Evolutionary conservation across 2,329 filamentous ascomycete species (phyloP).

Genomic region (Aspergillus intermedius): DNA sequence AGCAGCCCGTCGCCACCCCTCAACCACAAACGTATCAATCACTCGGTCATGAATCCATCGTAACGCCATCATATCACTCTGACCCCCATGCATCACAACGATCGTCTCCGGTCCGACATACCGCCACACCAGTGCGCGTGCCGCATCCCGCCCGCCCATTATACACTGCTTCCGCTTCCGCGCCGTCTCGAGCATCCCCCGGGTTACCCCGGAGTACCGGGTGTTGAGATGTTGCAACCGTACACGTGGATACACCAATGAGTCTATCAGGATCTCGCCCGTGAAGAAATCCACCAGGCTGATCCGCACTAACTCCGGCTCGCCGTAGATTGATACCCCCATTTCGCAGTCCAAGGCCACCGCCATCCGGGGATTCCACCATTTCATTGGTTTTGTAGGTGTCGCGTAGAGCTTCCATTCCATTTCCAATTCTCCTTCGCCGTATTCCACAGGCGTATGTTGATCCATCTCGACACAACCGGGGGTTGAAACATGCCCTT

Average conservation of each 20-base stretch:
- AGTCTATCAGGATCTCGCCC: constrained; percentile 44
- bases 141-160: constrained; percentile 34
- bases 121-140: constrained; percentile 38
- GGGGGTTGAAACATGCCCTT: not conserved
- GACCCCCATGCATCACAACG: constrained; percentile 43
- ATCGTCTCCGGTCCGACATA: constrained; percentile 44
- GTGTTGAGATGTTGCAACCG: constrained; percentile 47
- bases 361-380: constrained; percentile 7
- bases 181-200: constrained; percentile 21
- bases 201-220: constrained; percentile 45
- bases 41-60: constrained; percentile 44
- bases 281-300: constrained; percentile 49
- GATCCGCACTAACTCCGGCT: constrained; percentile 49
- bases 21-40: constrained; percentile 40
- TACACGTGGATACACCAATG: constrained; percentile 44
- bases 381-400: not conserved
- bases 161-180: constrained; percentile 24
- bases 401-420: constrained; percentile 2
- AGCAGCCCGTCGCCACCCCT: constrained; percentile 1
- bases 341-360: constrained; percentile 54
- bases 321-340: constrained; percentile 39
- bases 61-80: constrained; percentile 40
- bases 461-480: not conserved
- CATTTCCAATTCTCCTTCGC: not conserved
- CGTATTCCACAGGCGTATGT: not conserved